These are phyloP conservation scores for Annulohypoxylon nitens DNA, from an alignment of 495 filamentous ascomycete species.

Conservation along the genomic window DNA sequence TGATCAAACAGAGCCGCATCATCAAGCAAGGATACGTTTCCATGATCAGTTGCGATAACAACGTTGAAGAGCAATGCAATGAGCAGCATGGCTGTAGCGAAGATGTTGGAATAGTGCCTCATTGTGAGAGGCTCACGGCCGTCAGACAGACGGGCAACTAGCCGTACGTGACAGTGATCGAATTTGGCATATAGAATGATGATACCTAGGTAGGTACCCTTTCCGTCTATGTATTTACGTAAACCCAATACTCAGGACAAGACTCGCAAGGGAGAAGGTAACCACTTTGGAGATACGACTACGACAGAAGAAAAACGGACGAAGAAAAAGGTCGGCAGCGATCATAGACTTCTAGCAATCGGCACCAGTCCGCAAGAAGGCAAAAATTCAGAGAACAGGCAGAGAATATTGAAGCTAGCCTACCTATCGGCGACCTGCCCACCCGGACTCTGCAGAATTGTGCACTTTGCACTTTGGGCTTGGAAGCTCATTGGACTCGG, in stretches of 20 bases:
- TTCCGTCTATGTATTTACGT: not conserved
- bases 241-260: not conserved
- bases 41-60: constrained; percentile 16
- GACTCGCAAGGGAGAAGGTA: not conserved
- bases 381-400: not conserved
- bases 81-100: constrained; percentile 16
- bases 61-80: constrained; percentile 16
- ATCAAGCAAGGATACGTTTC: constrained; percentile 20
- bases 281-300: not conserved
- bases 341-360: constrained; percentile 21
- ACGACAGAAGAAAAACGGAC: constrained; percentile 2
- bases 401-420: constrained; percentile 24
- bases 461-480: constrained; percentile 14
- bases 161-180: constrained; percentile 20
- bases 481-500: constrained; percentile 36
- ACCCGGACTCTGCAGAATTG: constrained; percentile 33
- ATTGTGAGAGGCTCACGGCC: constrained; percentile 34
- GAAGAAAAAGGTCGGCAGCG: constrained; percentile 32
- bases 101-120: constrained; percentile 1
- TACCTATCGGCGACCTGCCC: constrained; percentile 41
- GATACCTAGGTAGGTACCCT: not conserved
- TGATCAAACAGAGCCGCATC: constrained; percentile 30
- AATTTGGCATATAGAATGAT: constrained; percentile 31
- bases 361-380: constrained; percentile 14
- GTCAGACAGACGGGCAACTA: constrained; percentile 34